phyloP scores from a whole-genome alignment of 345 rosid genomes.

The Pseudoturritis turrita region DNA sequence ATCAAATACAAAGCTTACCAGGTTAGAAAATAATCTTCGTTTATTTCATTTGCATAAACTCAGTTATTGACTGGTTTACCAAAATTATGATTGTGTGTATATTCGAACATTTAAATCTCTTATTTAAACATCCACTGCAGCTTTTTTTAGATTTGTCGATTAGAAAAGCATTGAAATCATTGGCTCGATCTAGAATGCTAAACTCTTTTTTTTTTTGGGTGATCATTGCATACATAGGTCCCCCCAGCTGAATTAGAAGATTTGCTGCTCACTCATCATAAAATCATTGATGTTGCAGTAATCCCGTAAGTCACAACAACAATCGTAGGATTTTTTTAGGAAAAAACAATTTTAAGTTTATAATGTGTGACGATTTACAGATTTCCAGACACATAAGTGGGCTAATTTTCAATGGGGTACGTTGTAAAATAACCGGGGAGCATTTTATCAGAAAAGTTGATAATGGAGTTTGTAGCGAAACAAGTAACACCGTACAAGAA shows the following conservation, averaged over 20 bases:
- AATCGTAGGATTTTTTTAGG: too few relatives aligned
- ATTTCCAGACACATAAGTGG: constrained; percentile 75
- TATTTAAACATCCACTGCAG: too few relatives aligned
- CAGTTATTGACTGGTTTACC: background rate
- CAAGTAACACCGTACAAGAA: constrained; percentile 92
- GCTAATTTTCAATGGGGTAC: constrained; percentile 85
- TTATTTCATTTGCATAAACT: background rate
- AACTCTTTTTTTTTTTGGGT: constrained; percentile 2
- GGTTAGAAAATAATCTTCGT: constrained; percentile 29
- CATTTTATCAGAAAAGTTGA: constrained; percentile 36
- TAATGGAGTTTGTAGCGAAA: constrained; percentile 63
- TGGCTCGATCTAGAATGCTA: background rate
- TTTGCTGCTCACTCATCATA: constrained; percentile 63
- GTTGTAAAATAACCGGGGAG: constrained; percentile 63
- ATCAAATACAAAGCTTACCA: constrained; percentile 91
- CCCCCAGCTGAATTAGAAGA: constrained; percentile 94
- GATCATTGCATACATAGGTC: constrained; percentile 43
- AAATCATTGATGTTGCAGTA: constrained; percentile 71
- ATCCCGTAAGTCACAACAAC: constrained; percentile 56
- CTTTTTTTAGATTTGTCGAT: background rate
- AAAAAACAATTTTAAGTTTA: background rate
- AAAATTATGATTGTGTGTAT: background rate
- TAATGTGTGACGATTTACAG: constrained; percentile 31
- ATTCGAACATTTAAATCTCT: too few relatives aligned
- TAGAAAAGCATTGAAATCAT: background rate